Evolutionary conservation across 2,329 filamentous ascomycete species (phyloP), one percentile per base, ranked within the genome.

Genomic region (Fusarium sp.): DNA sequence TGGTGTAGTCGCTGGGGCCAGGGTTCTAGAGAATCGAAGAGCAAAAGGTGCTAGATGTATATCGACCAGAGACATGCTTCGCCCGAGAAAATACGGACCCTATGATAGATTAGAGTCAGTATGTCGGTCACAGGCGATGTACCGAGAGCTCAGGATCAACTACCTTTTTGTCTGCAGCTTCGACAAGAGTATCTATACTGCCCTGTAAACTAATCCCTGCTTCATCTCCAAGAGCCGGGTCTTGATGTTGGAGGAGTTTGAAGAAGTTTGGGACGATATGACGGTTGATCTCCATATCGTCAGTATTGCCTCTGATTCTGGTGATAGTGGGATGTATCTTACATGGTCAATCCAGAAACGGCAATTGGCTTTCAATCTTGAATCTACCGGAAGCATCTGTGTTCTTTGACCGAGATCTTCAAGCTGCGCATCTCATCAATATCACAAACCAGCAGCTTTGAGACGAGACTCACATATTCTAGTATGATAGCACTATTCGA

Each of bases 321-420:
- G 12, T 13, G 18, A 20, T 20, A 33, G 15, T 22, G 7, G 7
- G 24, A 28, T 48, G 22, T 22, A 22, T 36, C 35, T 81, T 83
- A 94, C 91, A 84, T 96, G 93, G 74, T 96, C 92, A 33, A 90
- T 88, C 94, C 94, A 97, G 15, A 96, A 83, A 48, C 94, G 90
- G 66, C 90, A 94, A 63, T 93, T 90, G 5, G 95, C 94, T 74
- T 91, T 90, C 20, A 90, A 82, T 77, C 92, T 91, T 4, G 93
- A 86, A 77, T 87, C 88, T 2, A 86, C 84, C 3, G 93, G 93
- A 35, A 95, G 85, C 13, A 97, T 84, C 12, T 89, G 82, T 9
- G 87, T 84, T 2, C 89, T 89, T 33, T 86, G 81, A 38, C 89
- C 85, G 35, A 94, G 83, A 77, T 97, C 95, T 78, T 97, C 94